Evolutionary conservation across 768 basidiomycete genomes (phyloP).

Genomic region (Cystobasidium onofrii): DNA sequence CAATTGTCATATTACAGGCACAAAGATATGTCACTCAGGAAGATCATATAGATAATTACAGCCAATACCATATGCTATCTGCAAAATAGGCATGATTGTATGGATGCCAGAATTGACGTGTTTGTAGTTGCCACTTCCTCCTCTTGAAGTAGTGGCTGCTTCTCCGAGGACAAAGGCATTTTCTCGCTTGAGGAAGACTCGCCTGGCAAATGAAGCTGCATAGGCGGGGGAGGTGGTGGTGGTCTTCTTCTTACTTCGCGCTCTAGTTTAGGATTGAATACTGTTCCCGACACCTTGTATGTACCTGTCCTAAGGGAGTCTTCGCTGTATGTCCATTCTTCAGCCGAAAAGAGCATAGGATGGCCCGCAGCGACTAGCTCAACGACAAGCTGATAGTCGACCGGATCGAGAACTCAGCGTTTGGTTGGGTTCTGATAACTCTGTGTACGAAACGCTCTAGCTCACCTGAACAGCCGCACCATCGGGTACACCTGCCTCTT

Average conservation of each 20-base stretch:
- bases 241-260: conserved; percentile 1
- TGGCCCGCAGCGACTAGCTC: conserved; percentile 18
- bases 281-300: conserved; percentile 20
- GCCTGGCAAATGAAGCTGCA: neutral
- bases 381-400: conserved; percentile 25
- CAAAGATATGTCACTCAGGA: conserved; percentile 8
- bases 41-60: neutral
- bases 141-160: neutral
- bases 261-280: conserved; percentile 30
- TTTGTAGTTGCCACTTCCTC: neutral
- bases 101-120: neutral
- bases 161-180: neutral
- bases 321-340: conserved; percentile 19
- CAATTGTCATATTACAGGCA: conserved; percentile 25
- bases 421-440: too few relatives aligned
- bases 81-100: neutral
- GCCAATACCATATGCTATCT: neutral
- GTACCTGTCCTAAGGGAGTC: conserved; percentile 18
- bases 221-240: conserved; percentile 16
- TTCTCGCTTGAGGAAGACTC: neutral
- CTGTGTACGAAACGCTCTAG: too few relatives aligned
- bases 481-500: conserved; percentile 24
- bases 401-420: too few relatives aligned
- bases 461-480: conserved; percentile 10
- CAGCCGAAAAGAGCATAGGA: conserved; percentile 21